Evolutionary conservation across 345 rosid species (phyloP).

Genomic region (Boechera stricta): DNA sequence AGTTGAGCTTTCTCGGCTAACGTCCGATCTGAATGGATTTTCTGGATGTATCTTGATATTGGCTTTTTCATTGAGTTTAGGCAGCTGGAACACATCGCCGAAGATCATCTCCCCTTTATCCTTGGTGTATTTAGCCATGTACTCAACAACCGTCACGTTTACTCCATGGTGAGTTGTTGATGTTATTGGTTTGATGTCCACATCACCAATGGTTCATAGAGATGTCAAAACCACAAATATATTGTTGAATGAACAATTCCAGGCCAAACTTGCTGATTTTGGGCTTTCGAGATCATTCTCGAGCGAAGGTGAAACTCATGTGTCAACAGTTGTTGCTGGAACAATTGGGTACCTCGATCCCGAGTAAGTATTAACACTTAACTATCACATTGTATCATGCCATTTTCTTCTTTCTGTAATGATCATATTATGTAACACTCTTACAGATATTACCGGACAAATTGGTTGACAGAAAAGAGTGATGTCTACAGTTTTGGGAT

Average conservation of each 20-base stretch:
- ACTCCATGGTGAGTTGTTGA: no score
- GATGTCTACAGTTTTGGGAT: conserved; percentile 61
- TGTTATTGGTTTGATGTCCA: no score
- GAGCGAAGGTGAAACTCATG: conserved; percentile 3
- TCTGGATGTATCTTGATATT: no score
- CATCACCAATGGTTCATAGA: conserved; percentile 22
- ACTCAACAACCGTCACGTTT: no score
- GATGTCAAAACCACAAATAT: conserved; percentile 40
- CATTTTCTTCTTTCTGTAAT: not conserved
- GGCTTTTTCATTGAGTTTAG: no score
- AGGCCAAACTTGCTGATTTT: conserved; percentile 48
- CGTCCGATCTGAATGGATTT: no score
- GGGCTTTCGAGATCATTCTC: conserved; percentile 34
- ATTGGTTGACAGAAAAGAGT: conserved; percentile 48
- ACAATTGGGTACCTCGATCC: conserved; percentile 33
- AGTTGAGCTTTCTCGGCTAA: no score
- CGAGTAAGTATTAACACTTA: conserved; percentile 14
- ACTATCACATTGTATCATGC: not conserved
- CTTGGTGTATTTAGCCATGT: no score
- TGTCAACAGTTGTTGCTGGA: conserved; percentile 36
- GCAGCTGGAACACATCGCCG: no score
- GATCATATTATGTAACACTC: not conserved
- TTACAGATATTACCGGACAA: conserved; percentile 27
- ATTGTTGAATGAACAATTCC: conserved; percentile 49
- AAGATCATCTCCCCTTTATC: no score